Conservation (phyloP, 2,329 filamentous ascomycete genomes). For the Monosporascus sp. region DNA sequence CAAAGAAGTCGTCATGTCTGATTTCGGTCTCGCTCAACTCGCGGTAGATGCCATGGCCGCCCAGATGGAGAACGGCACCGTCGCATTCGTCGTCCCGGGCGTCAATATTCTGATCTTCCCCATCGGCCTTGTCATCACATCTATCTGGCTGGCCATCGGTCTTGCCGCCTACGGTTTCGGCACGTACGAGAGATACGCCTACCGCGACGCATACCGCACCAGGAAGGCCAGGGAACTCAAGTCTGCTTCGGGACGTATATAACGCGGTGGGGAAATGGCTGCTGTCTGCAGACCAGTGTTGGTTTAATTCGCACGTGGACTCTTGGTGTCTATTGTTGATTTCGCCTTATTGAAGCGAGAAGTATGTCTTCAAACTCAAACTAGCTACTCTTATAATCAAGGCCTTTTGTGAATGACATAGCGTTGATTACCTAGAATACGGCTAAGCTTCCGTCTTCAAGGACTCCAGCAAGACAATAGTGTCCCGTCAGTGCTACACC, state of each 20-base stretch:
- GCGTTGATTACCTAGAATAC: too few species aligned
- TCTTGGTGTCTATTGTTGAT: not conserved
- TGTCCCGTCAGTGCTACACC: too few species aligned
- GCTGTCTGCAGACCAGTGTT: too few species aligned
- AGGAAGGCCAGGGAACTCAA: conserved; percentile 39
- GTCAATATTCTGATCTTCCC: conserved; percentile 64
- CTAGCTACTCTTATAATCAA: too few species aligned
- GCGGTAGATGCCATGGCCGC: conserved; percentile 43
- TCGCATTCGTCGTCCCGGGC: conserved; percentile 65
- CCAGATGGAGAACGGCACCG: conserved; percentile 43
- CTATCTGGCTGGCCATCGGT: conserved; percentile 55
- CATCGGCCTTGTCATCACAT: conserved; percentile 61
- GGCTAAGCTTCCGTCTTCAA: too few species aligned
- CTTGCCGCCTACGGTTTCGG: conserved; percentile 55
- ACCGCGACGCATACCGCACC: conserved; percentile 57
- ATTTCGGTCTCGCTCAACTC: conserved; percentile 40
- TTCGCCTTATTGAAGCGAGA: too few species aligned
- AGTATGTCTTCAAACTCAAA: too few species aligned
- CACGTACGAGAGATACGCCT: conserved; percentile 60
- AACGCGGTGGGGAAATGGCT: not conserved
- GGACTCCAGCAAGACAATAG: too few species aligned
- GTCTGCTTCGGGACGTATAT: conserved; percentile 1
- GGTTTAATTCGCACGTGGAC: too few species aligned
- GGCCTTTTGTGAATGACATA: too few species aligned
- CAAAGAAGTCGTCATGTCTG: conserved; percentile 46